Conservation (phyloP, 768 basidiomycete species). For the Mycena vulgaris region DNA sequence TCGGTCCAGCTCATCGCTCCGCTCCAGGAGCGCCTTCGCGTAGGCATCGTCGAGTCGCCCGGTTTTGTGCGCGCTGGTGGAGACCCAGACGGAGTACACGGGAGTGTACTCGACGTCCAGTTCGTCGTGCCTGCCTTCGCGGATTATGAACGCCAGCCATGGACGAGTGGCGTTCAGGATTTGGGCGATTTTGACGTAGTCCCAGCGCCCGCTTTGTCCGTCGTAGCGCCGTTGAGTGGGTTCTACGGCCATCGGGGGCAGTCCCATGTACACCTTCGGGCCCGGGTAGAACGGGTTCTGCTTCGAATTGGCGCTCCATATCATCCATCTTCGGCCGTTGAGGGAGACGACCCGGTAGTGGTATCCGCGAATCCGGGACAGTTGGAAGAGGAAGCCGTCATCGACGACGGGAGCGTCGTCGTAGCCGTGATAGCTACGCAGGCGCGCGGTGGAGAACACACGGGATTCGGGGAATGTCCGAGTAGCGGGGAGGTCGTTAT, state of each 20-base stretch:
- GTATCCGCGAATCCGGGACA: neutral
- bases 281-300: conserved; percentile 30
- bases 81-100: conserved; percentile 14
- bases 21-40: neutral
- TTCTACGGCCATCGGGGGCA: neutral
- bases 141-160: neutral
- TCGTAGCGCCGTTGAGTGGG: conserved; percentile 18
- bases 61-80: too few relatives aligned
- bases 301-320: conserved; percentile 10
- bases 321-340: neutral
- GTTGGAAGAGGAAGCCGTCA: neutral
- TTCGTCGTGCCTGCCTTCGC: neutral
- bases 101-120: neutral
- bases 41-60: neutral
- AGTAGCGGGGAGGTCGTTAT: neutral
- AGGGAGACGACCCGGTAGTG: neutral
- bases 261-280: neutral
- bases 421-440: conserved; percentile 2
- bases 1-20: neutral
- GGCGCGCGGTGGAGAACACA: neutral
- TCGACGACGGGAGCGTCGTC: neutral
- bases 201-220: conserved; percentile 34
- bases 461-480: too few relatives aligned
- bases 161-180: neutral
- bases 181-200: conserved; percentile 22